Percentiles rank a stretch among this genome's conserved stretches.
Conservation (phyloP, 2,329 filamentous ascomycete genomes). For the Cercospora nicotianae region DNA sequence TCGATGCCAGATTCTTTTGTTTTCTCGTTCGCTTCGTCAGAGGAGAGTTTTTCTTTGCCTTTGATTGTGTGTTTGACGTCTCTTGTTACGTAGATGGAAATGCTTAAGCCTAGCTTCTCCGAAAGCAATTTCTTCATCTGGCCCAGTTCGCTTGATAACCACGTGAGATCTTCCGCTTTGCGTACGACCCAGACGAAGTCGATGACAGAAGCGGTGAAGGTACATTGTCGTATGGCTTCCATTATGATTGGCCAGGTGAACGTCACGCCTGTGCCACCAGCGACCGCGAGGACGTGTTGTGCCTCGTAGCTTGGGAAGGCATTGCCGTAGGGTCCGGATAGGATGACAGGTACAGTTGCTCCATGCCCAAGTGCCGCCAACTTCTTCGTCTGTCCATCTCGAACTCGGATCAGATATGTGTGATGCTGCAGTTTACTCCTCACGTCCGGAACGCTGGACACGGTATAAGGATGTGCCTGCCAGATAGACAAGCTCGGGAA, state of each 20-base stretch:
- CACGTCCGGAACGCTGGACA: constrained; percentile 53
- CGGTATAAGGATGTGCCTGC: constrained; percentile 73
- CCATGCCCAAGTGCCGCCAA: constrained; percentile 48
- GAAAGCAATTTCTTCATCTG: constrained; percentile 46
- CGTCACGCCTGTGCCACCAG: constrained; percentile 61
- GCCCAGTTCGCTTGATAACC: constrained; percentile 60
- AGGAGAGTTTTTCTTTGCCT: constrained; percentile 37
- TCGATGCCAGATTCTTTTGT: background rate
- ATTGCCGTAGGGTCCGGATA: constrained; percentile 63
- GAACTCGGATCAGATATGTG: constrained; percentile 41
- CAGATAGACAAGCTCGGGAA: constrained; percentile 66
- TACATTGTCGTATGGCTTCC: constrained; percentile 41
- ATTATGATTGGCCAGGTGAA: constrained; percentile 52
- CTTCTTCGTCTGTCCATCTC: constrained; percentile 58
- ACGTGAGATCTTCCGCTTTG: constrained; percentile 55
- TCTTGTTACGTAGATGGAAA: constrained; percentile 62
- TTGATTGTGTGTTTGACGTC: constrained; percentile 7
- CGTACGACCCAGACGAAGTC: constrained; percentile 68
- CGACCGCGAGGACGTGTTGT: constrained; percentile 37
- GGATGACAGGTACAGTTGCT: constrained; percentile 56
- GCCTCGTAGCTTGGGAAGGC: constrained; percentile 25
- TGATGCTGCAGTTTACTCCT: constrained; percentile 34
- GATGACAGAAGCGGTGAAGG: constrained; percentile 38
- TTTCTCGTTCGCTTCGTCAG: background rate
- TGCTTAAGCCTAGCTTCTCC: constrained; percentile 44